Evolutionary conservation across 208 protist genomes (phyloP).

Genomic region (Trypanosoma mega): DNA sequence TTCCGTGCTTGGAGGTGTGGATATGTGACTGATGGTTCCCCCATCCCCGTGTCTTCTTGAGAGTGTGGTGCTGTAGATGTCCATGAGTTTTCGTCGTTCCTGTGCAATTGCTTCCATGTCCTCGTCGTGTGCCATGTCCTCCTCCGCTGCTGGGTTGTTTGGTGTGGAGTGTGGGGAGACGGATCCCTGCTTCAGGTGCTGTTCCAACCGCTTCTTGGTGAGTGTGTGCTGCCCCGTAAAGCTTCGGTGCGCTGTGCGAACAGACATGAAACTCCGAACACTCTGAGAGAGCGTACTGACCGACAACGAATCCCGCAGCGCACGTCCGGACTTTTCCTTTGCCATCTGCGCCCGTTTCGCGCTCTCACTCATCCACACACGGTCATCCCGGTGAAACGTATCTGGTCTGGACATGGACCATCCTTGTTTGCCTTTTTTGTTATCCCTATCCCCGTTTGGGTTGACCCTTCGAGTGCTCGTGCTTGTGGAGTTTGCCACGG

Average conservation of each 20-base stretch:
- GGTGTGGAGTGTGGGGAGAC: not conserved
- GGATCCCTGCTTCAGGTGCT: not conserved
- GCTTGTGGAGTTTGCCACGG: not conserved
- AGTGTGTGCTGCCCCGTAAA: not conserved
- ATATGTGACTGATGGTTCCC: too few relatives aligned
- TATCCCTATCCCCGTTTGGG: not conserved
- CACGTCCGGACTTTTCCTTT: not conserved
- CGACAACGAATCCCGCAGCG: not conserved
- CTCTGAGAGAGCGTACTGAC: too few relatives aligned
- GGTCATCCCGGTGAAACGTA: slow-evolving; percentile 13
- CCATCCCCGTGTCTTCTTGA: too few relatives aligned
- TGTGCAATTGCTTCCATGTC: not conserved
- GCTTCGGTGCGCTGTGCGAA: not conserved
- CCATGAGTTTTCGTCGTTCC: not conserved
- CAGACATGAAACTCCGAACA: not conserved
- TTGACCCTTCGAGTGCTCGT: not conserved
- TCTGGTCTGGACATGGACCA: slow-evolving; percentile 15
- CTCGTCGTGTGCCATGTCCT: not conserved
- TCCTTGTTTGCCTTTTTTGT: not conserved
- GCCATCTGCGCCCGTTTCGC: not conserved
- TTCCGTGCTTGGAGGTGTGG: too few relatives aligned
- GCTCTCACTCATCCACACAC: not conserved
- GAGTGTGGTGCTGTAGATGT: not conserved
- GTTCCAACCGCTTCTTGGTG: not conserved
- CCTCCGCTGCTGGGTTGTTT: not conserved